A percentile compares a stretch with the other conserved stretches of the same genome.
Conservation (phyloP, 768 basidiomycete species). For the Pisolithus marmoratus region DNA sequence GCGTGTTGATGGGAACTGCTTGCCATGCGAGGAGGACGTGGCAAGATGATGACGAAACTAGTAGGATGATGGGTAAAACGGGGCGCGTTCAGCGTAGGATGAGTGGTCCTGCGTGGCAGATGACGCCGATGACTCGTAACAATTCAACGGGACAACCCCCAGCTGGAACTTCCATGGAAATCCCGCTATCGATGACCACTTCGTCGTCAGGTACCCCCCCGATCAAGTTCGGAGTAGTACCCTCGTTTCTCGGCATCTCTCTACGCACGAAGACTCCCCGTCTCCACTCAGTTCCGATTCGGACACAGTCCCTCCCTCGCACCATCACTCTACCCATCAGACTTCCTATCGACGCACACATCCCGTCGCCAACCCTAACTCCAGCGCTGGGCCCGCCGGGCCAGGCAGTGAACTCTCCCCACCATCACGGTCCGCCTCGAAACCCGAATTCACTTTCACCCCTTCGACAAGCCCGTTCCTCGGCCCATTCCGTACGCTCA, state of each 20-base stretch:
- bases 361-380: too few species aligned
- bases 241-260: constrained; percentile 27
- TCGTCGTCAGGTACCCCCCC: constrained; percentile 16
- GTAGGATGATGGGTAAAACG: constrained; percentile 20
- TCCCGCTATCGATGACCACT: constrained; percentile 16
- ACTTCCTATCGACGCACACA: too few species aligned
- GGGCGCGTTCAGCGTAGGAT: constrained; percentile 38
- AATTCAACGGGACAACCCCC: constrained; percentile 33
- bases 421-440: constrained; percentile 17
- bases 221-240: constrained; percentile 2
- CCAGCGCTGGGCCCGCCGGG: constrained; percentile 6
- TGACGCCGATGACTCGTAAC: constrained; percentile 38
- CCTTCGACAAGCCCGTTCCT: constrained; percentile 80
- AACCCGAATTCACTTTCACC: constrained; percentile 42
- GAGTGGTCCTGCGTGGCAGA: constrained; percentile 53
- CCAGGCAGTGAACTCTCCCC: constrained; percentile 27
- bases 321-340: constrained; percentile 16
- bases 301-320: constrained; percentile 29
- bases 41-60: constrained; percentile 21
- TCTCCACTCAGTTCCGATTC: constrained; percentile 71
- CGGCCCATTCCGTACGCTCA: constrained; percentile 67
- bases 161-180: constrained; percentile 4
- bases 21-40: constrained; percentile 21
- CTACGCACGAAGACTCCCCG: constrained; percentile 54
- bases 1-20: constrained; percentile 32